These are phyloP conservation scores for Xylaria intraflava DNA, from an alignment of 495 filamentous ascomycete genomes.

Conservation along the genomic window DNA sequence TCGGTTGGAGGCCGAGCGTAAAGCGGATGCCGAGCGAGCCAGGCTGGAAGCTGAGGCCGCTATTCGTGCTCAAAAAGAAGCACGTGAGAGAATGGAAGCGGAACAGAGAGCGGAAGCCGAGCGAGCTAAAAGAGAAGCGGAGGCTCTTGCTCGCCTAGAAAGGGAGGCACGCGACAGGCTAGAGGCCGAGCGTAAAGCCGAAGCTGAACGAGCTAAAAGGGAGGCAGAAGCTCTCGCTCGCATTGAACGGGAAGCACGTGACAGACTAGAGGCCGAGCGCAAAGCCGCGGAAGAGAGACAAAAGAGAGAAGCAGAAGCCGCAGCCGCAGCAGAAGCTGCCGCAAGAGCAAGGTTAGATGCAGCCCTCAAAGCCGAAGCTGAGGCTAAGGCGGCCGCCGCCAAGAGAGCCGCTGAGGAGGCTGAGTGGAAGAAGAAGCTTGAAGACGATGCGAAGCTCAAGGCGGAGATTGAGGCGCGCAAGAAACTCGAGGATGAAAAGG, in stretches of 20 bases:
- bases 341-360: slow-evolving; percentile 35
- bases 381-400: slow-evolving; percentile 34
- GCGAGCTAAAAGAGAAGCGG: slow-evolving; percentile 18
- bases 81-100: slow-evolving; percentile 30
- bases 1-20: slow-evolving; percentile 30
- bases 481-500: slow-evolving; percentile 28
- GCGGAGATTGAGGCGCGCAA: slow-evolving; percentile 28
- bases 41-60: slow-evolving; percentile 31
- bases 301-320: slow-evolving; percentile 44
- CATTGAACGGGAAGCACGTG: slow-evolving; percentile 31
- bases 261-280: slow-evolving; percentile 29
- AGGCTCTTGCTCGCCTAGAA: slow-evolving; percentile 27
- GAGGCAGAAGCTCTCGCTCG: slow-evolving; percentile 32
- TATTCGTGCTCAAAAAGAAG: slow-evolving; percentile 30
- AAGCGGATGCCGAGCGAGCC: slow-evolving; percentile 28
- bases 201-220: slow-evolving; percentile 29
- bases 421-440: slow-evolving; percentile 37
- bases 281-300: slow-evolving; percentile 49
- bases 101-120: slow-evolving; percentile 33
- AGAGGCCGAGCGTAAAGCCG: slow-evolving; percentile 28
- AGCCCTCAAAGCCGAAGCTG: slow-evolving; percentile 33
- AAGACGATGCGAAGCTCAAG: slow-evolving; percentile 27
- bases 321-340: slow-evolving; percentile 36
- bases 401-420: slow-evolving; percentile 43
- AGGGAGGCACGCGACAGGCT: slow-evolving; percentile 39